phyloP scores from a whole-genome alignment of 208 protist genomes.

The Trypanosoma theileri region DNA sequence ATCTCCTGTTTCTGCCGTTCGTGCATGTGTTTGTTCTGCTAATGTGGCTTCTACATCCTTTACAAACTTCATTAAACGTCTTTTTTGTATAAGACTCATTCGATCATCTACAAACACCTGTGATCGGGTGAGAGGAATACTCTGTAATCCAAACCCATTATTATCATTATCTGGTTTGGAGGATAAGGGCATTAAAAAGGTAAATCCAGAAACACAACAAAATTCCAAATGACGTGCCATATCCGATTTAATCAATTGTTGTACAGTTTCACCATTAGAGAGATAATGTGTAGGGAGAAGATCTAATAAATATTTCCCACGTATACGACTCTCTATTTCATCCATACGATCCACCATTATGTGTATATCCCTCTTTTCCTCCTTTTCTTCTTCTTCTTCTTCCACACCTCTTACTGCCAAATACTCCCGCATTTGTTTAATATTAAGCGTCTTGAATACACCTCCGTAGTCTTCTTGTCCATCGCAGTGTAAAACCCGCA shows the following conservation, averaged over 20 bases:
- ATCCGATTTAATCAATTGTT: constrained; percentile 41
- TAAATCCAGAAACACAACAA: constrained; percentile 47
- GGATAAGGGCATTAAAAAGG: constrained; percentile 32
- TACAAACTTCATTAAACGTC: constrained; percentile 91
- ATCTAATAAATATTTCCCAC: constrained; percentile 54
- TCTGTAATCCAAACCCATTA: constrained; percentile 26
- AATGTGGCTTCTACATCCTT: constrained; percentile 72
- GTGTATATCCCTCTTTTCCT: not conserved
- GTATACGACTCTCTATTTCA: constrained; percentile 19
- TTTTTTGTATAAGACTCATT: constrained; percentile 86
- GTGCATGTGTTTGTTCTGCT: constrained; percentile 79
- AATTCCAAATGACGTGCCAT: constrained; percentile 72
- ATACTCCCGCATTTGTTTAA: constrained; percentile 39
- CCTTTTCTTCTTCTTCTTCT: not conserved
- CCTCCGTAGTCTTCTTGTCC: constrained; percentile 80
- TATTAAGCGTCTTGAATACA: constrained; percentile 45
- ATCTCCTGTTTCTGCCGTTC: constrained; percentile 46
- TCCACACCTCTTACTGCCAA: constrained; percentile 3
- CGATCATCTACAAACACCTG: constrained; percentile 70
- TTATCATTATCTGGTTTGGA: constrained; percentile 3
- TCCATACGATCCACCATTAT: constrained; percentile 41
- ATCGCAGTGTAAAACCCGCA: constrained; percentile 92
- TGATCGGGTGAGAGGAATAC: constrained; percentile 78
- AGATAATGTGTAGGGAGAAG: constrained; percentile 68
- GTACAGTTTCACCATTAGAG: constrained; percentile 48